Percentiles rank a stretch among this genome's conserved stretches.
These are phyloP conservation scores for Debaryomyces sp. DNA, from an alignment of 1,139 yeast genomes.

Conservation along the genomic window DNA sequence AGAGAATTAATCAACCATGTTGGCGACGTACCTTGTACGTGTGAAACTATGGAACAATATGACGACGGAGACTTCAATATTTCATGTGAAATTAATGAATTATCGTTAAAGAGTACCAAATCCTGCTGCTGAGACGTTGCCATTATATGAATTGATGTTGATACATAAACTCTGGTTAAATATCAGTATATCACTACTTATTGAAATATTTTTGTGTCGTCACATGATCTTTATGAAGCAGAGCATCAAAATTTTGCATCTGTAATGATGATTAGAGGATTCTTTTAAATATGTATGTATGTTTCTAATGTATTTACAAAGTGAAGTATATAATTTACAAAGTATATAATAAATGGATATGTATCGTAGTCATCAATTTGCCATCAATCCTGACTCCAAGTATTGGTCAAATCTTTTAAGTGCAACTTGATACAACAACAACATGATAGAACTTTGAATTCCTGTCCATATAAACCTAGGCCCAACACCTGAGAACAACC, in stretches of 20 bases:
- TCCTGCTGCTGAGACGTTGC: slow-evolving; percentile 56
- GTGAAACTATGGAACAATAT: slow-evolving; percentile 50
- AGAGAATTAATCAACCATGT: slow-evolving; percentile 62
- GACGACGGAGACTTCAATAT: slow-evolving; percentile 24
- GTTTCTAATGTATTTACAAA: slow-evolving; percentile 1
- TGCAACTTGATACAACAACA: slow-evolving; percentile 75
- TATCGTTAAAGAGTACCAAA: slow-evolving; percentile 56
- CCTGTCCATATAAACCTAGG: slow-evolving; percentile 98
- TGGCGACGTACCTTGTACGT: slow-evolving; percentile 65
- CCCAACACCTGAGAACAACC: slow-evolving; percentile 92
- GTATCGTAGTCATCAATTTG: neutral
- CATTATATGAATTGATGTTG: slow-evolving; percentile 3
- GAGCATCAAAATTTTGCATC: neutral
- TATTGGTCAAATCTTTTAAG: slow-evolving; percentile 41
- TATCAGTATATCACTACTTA: neutral
- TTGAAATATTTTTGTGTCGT: neutral
- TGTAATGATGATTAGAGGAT: neutral
- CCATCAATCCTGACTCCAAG: slow-evolving; percentile 16
- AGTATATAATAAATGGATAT: neutral
- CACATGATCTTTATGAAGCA: neutral
- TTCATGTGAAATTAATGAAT: slow-evolving; percentile 42
- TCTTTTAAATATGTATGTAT: neutral
- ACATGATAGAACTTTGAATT: slow-evolving; percentile 92
- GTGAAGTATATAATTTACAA: neutral
- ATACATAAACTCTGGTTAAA: neutral